Conservation (phyloP, 768 basidiomycete genomes). For the Cystofilobasidium macerans region DNA sequence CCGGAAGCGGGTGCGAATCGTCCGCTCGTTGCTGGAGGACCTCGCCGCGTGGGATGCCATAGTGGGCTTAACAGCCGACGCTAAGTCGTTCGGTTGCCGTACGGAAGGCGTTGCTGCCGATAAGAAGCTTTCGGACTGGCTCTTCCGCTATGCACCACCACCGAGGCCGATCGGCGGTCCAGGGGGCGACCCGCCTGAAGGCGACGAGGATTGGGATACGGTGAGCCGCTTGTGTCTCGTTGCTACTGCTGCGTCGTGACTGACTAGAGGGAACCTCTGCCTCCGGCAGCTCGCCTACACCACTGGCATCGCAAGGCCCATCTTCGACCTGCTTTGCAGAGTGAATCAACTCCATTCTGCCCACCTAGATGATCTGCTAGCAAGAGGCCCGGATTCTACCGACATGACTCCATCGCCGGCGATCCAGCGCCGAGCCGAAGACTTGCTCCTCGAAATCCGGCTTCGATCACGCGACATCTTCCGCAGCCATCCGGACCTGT, state of each 20-base stretch:
- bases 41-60: background rate
- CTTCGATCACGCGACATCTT: background rate
- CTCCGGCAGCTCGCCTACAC: too few species aligned
- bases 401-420: background rate
- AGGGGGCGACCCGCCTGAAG: background rate
- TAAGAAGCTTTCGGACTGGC: background rate
- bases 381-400: background rate
- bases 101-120: background rate
- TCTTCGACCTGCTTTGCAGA: too few species aligned
- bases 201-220: background rate
- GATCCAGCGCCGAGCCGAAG: background rate
- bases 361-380: background rate
- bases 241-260: background rate
- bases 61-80: background rate
- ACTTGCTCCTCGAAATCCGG: background rate
- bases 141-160: background rate
- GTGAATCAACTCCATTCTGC: background rate
- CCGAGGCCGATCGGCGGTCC: background rate
- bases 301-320: too few species aligned
- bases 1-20: background rate
- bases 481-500: background rate
- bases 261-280: too few species aligned
- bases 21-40: background rate
- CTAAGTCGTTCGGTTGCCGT: background rate
- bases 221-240: background rate